Conservation (phyloP, 805 yeast species). For the Nakazawaea ishiwadae region DNA sequence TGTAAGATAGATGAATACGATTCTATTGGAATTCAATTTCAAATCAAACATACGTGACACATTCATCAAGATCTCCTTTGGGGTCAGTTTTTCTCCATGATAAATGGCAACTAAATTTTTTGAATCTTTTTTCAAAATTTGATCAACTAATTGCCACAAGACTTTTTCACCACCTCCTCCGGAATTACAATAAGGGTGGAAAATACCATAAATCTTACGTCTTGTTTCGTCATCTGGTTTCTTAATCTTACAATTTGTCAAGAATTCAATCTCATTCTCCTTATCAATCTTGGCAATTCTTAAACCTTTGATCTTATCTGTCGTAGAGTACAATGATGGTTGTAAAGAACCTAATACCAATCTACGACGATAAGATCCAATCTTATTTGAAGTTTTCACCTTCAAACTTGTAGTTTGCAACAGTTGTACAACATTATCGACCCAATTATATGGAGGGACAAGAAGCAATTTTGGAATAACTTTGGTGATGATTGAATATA, state of each 20-base stretch:
- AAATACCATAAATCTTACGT: slow-evolving; percentile 65
- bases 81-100: slow-evolving; percentile 60
- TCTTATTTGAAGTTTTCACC: slow-evolving; percentile 9
- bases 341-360: slow-evolving; percentile 24
- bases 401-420: slow-evolving; percentile 8
- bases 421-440: slow-evolving; percentile 19
- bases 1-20: slow-evolving; percentile 58
- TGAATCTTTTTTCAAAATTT: slow-evolving; percentile 49
- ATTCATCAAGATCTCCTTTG: slow-evolving; percentile 43
- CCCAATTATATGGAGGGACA: slow-evolving; percentile 25
- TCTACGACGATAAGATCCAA: slow-evolving; percentile 25
- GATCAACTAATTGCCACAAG: slow-evolving; percentile 86
- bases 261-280: slow-evolving; percentile 16
- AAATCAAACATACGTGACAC: slow-evolving; percentile 56
- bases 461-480: slow-evolving; percentile 20
- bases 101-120: slow-evolving; percentile 63
- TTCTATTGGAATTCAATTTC: slow-evolving; percentile 39
- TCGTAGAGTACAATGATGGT: slow-evolving; percentile 29
- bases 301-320: slow-evolving; percentile 13
- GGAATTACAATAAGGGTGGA: slow-evolving; percentile 94
- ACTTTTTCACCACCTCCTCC: slow-evolving; percentile 99
- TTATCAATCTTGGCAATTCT: slow-evolving; percentile 21
- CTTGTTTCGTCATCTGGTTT: slow-evolving; percentile 34
- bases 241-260: slow-evolving; percentile 22
- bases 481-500: slow-evolving; percentile 17